A percentile compares a stretch with the other conserved stretches of the same genome.
These are phyloP conservation scores for Sporormia fimetaria DNA, from an alignment of 495 filamentous ascomycete species.

Conservation along the genomic window DNA sequence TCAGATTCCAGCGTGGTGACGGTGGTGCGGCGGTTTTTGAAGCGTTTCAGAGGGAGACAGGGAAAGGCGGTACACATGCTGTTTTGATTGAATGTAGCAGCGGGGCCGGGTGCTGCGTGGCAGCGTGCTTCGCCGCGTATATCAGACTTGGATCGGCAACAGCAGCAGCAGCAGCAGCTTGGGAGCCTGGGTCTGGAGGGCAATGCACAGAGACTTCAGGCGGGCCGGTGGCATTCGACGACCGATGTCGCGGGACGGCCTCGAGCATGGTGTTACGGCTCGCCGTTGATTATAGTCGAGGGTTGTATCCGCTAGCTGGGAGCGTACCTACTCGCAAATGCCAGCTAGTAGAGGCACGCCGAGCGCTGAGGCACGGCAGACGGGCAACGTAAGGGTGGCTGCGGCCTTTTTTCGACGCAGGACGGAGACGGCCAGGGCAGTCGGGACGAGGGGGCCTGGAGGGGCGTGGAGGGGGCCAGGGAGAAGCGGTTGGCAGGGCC, in stretches of 20 bases:
- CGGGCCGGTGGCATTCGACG: slow-evolving; percentile 21
- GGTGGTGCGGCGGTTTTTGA: slow-evolving; percentile 23
- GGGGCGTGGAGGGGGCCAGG: slow-evolving; percentile 2
- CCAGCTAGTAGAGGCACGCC: slow-evolving; percentile 15
- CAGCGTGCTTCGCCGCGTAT: slow-evolving; percentile 13
- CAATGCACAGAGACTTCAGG: slow-evolving; percentile 25
- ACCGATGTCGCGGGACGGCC: slow-evolving; percentile 26
- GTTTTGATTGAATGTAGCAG: slow-evolving; percentile 21
- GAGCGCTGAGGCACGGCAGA: slow-evolving; percentile 17
- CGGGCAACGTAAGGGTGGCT: slow-evolving; percentile 18
- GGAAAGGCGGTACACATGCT: slow-evolving; percentile 15
- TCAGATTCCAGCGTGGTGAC: slow-evolving; percentile 16
- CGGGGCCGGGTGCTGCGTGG: slow-evolving; percentile 14
- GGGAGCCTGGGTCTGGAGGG: background rate
- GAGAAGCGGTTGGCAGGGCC: slow-evolving; percentile 1
- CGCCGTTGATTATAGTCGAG: slow-evolving; percentile 17
- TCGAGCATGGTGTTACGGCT: slow-evolving; percentile 29
- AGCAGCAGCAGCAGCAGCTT: slow-evolving; percentile 7
- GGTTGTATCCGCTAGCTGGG: slow-evolving; percentile 28
- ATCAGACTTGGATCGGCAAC: slow-evolving; percentile 16
- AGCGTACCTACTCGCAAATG: slow-evolving; percentile 11
- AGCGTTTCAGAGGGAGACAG: slow-evolving; percentile 11
- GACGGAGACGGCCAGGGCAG: too few relatives aligned
- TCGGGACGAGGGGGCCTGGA: slow-evolving; percentile 2
- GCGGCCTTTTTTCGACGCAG: too few relatives aligned